Percentiles rank a stretch among this genome's conserved stretches.
phyloP scores from a whole-genome alignment of 352 stramenopile genomes.

The Pythium brassicae region DNA sequence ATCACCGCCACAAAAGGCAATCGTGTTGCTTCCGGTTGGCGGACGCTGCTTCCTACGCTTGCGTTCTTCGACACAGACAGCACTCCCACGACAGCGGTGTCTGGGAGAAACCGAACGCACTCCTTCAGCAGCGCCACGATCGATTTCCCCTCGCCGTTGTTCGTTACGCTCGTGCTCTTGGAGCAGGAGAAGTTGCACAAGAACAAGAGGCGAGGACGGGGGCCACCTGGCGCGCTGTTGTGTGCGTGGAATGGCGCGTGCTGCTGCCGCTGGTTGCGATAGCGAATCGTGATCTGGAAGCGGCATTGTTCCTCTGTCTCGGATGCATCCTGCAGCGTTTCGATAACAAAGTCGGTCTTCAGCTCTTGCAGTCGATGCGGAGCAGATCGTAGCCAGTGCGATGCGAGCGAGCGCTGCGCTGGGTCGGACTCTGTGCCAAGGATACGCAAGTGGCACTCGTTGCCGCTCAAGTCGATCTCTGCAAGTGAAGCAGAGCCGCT shows the following conservation, averaged over 20 bases:
- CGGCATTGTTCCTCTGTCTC: constrained; percentile 1
- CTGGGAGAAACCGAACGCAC: constrained; percentile 7
- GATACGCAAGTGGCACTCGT: constrained; percentile 4
- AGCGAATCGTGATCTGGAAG: constrained; percentile 9
- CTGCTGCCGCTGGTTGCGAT: not conserved
- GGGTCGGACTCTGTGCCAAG: not conserved
- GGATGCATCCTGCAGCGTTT: constrained; percentile 9
- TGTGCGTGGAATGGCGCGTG: not conserved
- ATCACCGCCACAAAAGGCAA: not conserved
- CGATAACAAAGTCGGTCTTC: constrained; percentile 3
- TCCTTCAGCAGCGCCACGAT: constrained; percentile 15
- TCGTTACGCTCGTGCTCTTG: constrained; percentile 21
- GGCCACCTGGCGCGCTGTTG: not conserved
- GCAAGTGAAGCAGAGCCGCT: constrained; percentile 6
- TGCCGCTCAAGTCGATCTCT: constrained; percentile 19
- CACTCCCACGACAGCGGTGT: constrained; percentile 6
- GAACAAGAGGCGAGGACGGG: constrained; percentile 15
- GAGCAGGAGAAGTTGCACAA: constrained; percentile 28
- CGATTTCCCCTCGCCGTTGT: constrained; percentile 11
- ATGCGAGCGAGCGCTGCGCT: not conserved
- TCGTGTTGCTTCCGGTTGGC: not conserved
- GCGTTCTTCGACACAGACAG: not conserved
- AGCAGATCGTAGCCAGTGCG: constrained; percentile 7
- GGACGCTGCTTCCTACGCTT: not conserved
- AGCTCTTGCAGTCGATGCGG: not conserved